Evolutionary conservation across 2,329 filamentous ascomycete species (phyloP), one percentile per base, ranked within the genome.

Genomic region (Triangularia setosa): DNA sequence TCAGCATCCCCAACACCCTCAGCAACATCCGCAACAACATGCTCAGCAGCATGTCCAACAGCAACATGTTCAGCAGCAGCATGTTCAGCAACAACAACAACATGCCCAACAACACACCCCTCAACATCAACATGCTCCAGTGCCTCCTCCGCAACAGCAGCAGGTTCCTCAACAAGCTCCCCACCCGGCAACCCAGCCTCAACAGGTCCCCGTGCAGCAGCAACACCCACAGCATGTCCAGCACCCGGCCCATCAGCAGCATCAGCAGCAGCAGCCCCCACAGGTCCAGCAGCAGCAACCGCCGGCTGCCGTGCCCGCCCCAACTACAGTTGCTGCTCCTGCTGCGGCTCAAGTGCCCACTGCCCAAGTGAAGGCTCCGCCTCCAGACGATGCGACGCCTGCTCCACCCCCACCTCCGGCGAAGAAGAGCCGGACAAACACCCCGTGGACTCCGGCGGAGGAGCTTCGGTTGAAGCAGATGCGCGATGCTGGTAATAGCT

Each of bases 361-460:
- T 24, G 67, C 67, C 70, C 70, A 65, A 60, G 74, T 61, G 60
- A 76, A 64, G 62, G 70, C 64, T 53, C 70, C 55, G 67, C 71
- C 56, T 18, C 66, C 69, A 5, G 77, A 79, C 23, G 76, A 79
- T 30, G 68, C 72, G 6, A 74, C 72, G 18, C 65, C 71, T 1
- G 73, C 74, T 1, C 70, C 77, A 0, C 70, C 72, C 70, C 83
- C 82, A 27, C 86, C 87, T 1, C 87, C 87, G 6, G 82, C 86
- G 57, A 99, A 98, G 81, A 97, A 97, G 81, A 95, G 92, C 72
- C 85, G 95, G 66, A 98, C 95, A n/a, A 99, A 99, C 75, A 99
- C 95, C 2, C 95, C 95, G 0, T 99, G 95, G 95, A 97, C 93
- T 1, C 92, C 94, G 2, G 91, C 91, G 33, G 95, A 99, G 77